These are phyloP conservation scores for Trypanosoma mega DNA, from an alignment of 208 protist genomes.

Conservation along the genomic window DNA sequence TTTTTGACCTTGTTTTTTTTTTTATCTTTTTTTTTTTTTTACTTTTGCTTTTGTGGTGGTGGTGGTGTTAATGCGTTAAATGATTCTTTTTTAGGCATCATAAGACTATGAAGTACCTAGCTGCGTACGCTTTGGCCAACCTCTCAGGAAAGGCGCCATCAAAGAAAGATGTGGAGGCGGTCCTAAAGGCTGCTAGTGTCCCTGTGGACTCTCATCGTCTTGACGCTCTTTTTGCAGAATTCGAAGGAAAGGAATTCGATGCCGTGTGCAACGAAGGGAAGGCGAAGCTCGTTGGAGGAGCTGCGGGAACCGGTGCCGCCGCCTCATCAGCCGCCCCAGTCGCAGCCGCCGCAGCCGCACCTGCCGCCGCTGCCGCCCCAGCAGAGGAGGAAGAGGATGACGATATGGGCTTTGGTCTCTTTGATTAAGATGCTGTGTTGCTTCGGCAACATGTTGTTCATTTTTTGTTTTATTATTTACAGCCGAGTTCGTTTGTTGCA, in stretches of 20 bases:
- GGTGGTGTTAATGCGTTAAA: too few relatives aligned
- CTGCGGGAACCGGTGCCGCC: constrained; percentile 19
- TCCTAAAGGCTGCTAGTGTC: constrained; percentile 87
- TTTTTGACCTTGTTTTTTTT: constrained; percentile 1
- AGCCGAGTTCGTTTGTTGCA: background rate
- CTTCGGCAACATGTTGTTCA: constrained; percentile 1
- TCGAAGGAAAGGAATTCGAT: constrained; percentile 92
- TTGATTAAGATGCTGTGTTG: constrained; percentile 62
- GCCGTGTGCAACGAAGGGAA: constrained; percentile 83
- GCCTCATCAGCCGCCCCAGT: constrained; percentile 39
- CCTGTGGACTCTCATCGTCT: constrained; percentile 72
- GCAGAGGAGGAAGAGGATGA: constrained; percentile 80
- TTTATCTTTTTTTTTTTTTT: constrained; percentile 3
- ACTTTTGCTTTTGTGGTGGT: background rate
- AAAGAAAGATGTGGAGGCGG: constrained; percentile 81
- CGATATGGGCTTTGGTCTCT: constrained; percentile 92
- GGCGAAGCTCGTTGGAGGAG: constrained; percentile 79
- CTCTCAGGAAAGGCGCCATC: constrained; percentile 84
- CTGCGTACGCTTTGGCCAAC: constrained; percentile 89
- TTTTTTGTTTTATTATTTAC: constrained; percentile 16
- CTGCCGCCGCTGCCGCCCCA: constrained; percentile 41
- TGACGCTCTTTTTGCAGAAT: constrained; percentile 66
- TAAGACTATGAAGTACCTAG: constrained; percentile 64
- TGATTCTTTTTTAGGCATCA: too few relatives aligned
- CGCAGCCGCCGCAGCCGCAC: constrained; percentile 41